A percentile compares a stretch with the other conserved stretches of the same genome.
These are phyloP conservation scores for Camelina sativa DNA, from an alignment of 345 rosid genomes.

Conservation along the genomic window DNA sequence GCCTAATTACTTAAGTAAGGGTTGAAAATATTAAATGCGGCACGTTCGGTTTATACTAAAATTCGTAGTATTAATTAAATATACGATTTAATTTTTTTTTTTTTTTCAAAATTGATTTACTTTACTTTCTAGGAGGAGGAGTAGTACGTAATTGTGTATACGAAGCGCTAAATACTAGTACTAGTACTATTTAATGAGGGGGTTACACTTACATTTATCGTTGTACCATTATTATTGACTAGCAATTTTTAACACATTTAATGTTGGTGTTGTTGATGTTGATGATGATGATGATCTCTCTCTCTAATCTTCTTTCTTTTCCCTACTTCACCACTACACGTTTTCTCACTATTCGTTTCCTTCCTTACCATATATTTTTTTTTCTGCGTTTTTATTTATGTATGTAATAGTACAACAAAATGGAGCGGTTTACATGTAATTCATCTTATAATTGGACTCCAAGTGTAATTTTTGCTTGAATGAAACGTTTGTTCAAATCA, in stretches of 20 bases:
- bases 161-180: too few species aligned
- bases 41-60: too few species aligned
- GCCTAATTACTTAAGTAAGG: too few species aligned
- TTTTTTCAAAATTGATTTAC: too few species aligned
- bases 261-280: slow-evolving; percentile 18
- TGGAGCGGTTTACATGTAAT: not conserved
- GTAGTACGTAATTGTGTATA: too few species aligned
- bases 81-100: too few species aligned
- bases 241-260: slow-evolving; percentile 30
- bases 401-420: not conserved
- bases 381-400: not conserved
- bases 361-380: slow-evolving; percentile 28
- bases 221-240: slow-evolving; percentile 26
- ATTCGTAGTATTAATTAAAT: too few species aligned
- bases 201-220: too few species aligned
- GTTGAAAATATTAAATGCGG: too few species aligned
- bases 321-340: slow-evolving; percentile 41
- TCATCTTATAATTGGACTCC: not conserved
- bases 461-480: not conserved
- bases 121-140: too few species aligned
- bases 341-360: slow-evolving; percentile 36
- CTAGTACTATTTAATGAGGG: too few species aligned
- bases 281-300: slow-evolving; percentile 34
- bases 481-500: slow-evolving; percentile 18
- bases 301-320: not conserved